Evolutionary conservation across 176 grass and related monocot genomes (phyloP).

Genomic region (Poa annua): DNA sequence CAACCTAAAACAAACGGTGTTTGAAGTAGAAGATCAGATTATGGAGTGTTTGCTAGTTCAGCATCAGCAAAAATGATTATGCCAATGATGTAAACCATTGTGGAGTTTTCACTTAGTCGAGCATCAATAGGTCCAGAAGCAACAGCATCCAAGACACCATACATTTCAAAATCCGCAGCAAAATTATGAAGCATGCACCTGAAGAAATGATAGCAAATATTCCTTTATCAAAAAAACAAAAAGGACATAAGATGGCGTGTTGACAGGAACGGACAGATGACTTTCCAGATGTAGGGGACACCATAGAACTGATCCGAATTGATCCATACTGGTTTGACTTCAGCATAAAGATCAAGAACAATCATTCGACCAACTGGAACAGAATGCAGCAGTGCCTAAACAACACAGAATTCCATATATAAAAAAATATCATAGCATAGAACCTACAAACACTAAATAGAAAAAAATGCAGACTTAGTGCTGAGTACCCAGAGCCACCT

Average conservation of each 20-base stretch:
- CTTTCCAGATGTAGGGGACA: constrained; percentile 94
- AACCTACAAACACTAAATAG: constrained; percentile 9
- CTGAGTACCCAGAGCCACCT: neutral
- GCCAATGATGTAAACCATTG: constrained; percentile 58
- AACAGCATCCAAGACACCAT: constrained; percentile 75
- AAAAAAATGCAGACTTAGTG: neutral
- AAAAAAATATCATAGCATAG: neutral
- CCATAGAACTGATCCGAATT: constrained; percentile 88
- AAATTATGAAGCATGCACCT: constrained; percentile 99
- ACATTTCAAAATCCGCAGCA: constrained; percentile 92
- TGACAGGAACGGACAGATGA: constrained; percentile 32
- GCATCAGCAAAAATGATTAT: constrained; percentile 35
- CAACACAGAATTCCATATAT: constrained; percentile 31
- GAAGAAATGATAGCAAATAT: constrained; percentile 28
- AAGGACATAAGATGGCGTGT: constrained; percentile 8
- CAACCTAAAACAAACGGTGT: constrained; percentile 54
- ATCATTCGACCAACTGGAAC: constrained; percentile 86
- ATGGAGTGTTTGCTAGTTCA: constrained; percentile 12
- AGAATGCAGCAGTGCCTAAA: constrained; percentile 81
- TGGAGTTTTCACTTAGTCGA: constrained; percentile 77
- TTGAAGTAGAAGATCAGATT: constrained; percentile 9
- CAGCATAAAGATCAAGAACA: constrained; percentile 94
- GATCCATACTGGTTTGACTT: constrained; percentile 89
- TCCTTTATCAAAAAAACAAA: constrained; percentile 12
- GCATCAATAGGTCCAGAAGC: constrained; percentile 82